These are phyloP conservation scores for Typha latifolia DNA, from an alignment of 176 grass and related monocot genomes.

Conservation along the genomic window DNA sequence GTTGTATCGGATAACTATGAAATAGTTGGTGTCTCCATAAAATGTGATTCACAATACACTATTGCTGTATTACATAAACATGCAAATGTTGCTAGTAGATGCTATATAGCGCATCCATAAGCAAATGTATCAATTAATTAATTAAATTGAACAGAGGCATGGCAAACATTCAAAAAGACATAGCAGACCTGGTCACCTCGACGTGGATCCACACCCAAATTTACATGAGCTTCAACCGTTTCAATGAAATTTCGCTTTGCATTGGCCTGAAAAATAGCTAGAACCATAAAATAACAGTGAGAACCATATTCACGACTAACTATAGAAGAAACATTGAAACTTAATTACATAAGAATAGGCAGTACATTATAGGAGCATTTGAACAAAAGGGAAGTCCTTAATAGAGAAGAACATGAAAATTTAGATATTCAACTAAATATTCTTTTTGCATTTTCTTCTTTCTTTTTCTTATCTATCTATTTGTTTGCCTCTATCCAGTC, in stretches of 20 bases:
- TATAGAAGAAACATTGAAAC: neutral
- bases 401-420: too few relatives aligned
- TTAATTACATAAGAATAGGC: neutral
- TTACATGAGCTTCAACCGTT: constrained; percentile 95
- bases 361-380: neutral
- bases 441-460: too few relatives aligned
- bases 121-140: neutral
- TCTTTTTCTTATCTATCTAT: too few relatives aligned
- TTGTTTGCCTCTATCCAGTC: too few relatives aligned
- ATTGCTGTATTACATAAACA: too few relatives aligned
- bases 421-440: too few relatives aligned
- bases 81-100: too few relatives aligned
- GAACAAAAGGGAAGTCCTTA: too few relatives aligned
- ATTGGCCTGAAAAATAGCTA: constrained; percentile 45
- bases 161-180: neutral
- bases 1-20: neutral
- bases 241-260: constrained; percentile 65
- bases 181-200: constrained; percentile 71
- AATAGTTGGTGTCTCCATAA: neutral
- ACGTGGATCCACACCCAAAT: constrained; percentile 91
- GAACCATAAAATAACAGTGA: constrained; percentile 14
- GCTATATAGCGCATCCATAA: too few relatives aligned
- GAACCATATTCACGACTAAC: neutral
- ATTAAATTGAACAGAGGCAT: neutral
- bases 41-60: too few relatives aligned